These are phyloP conservation scores for Pseudopediastrum boryanum DNA, from an alignment of 139 green algal genomes.

Conservation along the genomic window DNA sequence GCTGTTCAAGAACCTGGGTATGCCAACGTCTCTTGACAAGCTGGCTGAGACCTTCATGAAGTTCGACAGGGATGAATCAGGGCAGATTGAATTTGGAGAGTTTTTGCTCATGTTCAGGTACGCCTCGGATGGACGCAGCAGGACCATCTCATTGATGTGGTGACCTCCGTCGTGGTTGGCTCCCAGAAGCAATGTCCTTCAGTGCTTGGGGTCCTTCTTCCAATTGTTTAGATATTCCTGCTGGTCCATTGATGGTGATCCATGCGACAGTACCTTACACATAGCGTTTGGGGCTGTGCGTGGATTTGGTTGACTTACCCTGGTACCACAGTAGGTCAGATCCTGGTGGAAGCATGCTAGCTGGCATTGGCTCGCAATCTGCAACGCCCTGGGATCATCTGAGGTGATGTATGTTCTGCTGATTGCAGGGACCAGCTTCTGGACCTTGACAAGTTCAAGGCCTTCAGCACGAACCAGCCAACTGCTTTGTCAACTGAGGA, in stretches of 20 bases:
- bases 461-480: too few species aligned
- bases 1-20: conserved; percentile 54
- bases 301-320: too few species aligned
- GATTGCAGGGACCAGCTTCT: conserved; percentile 50
- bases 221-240: too few species aligned
- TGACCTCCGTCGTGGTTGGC: background rate
- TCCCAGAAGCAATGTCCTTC: background rate
- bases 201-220: too few species aligned
- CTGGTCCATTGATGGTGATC: too few species aligned
- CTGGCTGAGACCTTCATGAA: conserved; percentile 59
- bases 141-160: background rate
- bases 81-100: conserved; percentile 33
- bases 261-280: too few species aligned
- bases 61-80: conserved; percentile 26
- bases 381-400: background rate
- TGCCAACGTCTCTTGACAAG: conserved; percentile 44
- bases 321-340: too few species aligned
- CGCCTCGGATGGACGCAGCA: background rate
- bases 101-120: background rate
- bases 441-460: conserved; percentile 42
- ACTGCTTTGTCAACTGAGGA: too few species aligned
- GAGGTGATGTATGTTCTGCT: background rate
- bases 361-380: too few species aligned
- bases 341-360: too few species aligned
- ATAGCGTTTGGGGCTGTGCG: too few species aligned